Evolutionary conservation across 352 stramenopile species (phyloP), one percentile per base, ranked within the genome.

Genomic region (Detonula confervacea): DNA sequence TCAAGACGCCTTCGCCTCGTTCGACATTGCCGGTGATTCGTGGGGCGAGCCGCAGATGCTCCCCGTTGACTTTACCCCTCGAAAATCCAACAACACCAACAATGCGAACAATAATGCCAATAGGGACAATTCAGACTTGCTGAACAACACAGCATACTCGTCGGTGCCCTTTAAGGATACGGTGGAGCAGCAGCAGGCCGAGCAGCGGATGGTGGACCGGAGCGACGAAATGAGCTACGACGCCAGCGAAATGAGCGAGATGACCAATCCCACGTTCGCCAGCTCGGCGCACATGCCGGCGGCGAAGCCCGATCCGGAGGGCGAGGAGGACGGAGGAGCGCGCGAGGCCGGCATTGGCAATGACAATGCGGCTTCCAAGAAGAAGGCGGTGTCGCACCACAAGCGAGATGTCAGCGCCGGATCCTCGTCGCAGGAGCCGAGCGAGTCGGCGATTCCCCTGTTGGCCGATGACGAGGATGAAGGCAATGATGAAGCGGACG

Each of bases 211-310:
- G 37, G 37, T 8, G 37, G 52, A 60, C 7, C 6, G n/a, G 8
- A 35, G 49, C 11, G 75, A 79, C 52, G 61, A 20, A 9, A 42
- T 65, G 22, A 75, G 57, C 16, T 71, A 65, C 57, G 77, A 85
- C 47, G 69, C 46, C 14, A 80, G 55, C 24, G 77, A 85, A 44
- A 85, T 85, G 77, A 76, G 59, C 18, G 71, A 85, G 52, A 57
- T 85, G 3, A 85, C 77, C 24, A 63, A 85, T 67, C 77, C 77
- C 42, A 77, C 77, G 1, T 84, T 77, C 63, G 39, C 71, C 8
- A 72, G 56, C 25, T 46, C 71, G 5, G 47, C 33, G 24, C 42
- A 30, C 18, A 46, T 16, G 30, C 1, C 63, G 8, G 20, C 46
- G 4, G 42, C 24, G 8, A 63, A 24, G 51, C 64, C 57, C 9